Conservation (phyloP, 108 stramenopile genomes). For the Nitzschia sp. region DNA sequence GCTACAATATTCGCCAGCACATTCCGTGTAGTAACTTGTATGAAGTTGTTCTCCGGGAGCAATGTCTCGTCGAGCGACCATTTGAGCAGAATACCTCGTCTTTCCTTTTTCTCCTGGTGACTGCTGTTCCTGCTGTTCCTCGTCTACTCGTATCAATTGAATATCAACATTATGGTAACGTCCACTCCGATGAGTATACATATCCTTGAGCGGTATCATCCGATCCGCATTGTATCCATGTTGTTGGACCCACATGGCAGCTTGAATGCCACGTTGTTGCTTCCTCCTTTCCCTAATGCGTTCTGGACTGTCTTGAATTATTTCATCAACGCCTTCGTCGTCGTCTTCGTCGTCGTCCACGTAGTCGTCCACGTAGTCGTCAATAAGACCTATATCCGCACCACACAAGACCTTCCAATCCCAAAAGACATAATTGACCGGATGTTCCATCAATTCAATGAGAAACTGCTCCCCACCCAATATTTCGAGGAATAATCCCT, state of each 20-base stretch:
- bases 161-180: slow-evolving; percentile 15
- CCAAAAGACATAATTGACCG: neutral
- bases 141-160: neutral
- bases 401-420: slow-evolving; percentile 6
- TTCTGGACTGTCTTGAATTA: neutral
- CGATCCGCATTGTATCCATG: slow-evolving; percentile 11
- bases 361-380: neutral
- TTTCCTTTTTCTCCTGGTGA: too few species aligned
- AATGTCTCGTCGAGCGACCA: slow-evolving; percentile 20
- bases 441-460: neutral
- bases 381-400: neutral
- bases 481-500: neutral
- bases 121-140: too few species aligned
- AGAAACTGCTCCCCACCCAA: neutral
- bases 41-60: slow-evolving; percentile 19
- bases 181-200: slow-evolving; percentile 35
- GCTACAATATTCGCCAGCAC: too few species aligned
- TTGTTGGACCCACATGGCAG: slow-evolving; percentile 21
- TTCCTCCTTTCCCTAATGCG: neutral
- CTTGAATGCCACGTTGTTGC: neutral
- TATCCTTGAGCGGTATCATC: slow-evolving; percentile 34
- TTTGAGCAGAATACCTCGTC: too few species aligned
- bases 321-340: neutral
- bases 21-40: slow-evolving; percentile 25
- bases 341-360: neutral